Base-by-base conservation (phyloP, 306 rosid species). In the Abrus pulchellus region DNA sequence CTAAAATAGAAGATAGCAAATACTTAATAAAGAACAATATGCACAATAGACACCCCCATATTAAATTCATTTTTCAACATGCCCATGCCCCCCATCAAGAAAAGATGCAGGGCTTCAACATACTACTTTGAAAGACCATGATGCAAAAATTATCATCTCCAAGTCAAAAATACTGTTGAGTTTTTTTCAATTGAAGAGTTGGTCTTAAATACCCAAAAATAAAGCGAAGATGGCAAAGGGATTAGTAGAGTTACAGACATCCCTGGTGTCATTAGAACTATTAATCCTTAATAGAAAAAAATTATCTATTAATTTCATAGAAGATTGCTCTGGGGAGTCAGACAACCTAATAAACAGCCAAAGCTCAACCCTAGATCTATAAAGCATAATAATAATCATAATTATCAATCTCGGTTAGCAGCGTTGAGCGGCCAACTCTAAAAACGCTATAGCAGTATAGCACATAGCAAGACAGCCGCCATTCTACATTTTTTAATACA, bases 1-100 rank as follows among this genome's bases (percentile, higher is more conserved):
- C 70, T 12, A 29, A 71, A 70, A 79, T 47, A 75, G 50, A 84
- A 50, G n/a, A 59, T 4, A 73, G 50, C 85, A 60, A 80, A 80
- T 66, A 68, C 2, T 38, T 7, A n/a, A 67, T 20, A 68, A 54
- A 69, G 44, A 63, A 36, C 64, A 68, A 63, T 61, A 32, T 55
- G 27, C 77, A 75, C 82, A 55, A 69, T 29, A 65, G 72, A 66
- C 48, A 44, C 6, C 72, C 45, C 2, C 60, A 57, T 28, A 60
- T 75, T 49, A 14, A 74, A 79, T 38, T 59, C 34, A 14, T 29
- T 20, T 66, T 44, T 30, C 54, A 57, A 38, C 49, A 50, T 14
- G 2, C 60, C 43, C 48, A 34, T 54, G 3, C 38, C 53, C 13
- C 13, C 67, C 9, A 41, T 28, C 30, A 50, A 68, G 29, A 45